phyloP scores from a whole-genome alignment of 2,329 filamentous ascomycete genomes.

The Endoconidiophora laricicola region DNA sequence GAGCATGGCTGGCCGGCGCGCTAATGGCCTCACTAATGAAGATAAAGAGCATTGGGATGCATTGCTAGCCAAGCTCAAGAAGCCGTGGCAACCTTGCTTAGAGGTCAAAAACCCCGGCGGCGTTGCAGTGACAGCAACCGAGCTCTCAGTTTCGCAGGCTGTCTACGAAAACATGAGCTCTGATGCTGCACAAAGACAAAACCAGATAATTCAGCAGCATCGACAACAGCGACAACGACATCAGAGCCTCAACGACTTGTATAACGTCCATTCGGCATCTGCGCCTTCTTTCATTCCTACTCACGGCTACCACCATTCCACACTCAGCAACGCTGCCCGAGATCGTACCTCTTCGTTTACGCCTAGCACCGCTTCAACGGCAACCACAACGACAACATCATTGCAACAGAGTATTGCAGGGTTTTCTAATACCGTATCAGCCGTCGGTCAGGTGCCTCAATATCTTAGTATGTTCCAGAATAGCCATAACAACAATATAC shows the following conservation, averaged over 20 bases:
- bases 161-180: background rate
- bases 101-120: background rate
- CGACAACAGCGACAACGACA: background rate
- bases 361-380: background rate
- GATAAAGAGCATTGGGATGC: constrained; percentile 21
- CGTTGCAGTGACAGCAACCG: background rate
- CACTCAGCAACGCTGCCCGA: background rate
- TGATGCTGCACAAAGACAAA: background rate
- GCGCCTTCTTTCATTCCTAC: constrained; percentile 3
- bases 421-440: constrained; percentile 1
- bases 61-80: constrained; percentile 17
- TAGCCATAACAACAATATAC: background rate
- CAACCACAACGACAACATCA: background rate
- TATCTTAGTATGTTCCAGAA: constrained; percentile 5
- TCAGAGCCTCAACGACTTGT: constrained; percentile 1
- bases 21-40: constrained; percentile 20
- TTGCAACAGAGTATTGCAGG: background rate
- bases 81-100: background rate
- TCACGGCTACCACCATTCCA: background rate
- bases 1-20: constrained; percentile 21
- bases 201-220: background rate
- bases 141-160: background rate
- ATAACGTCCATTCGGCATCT: background rate
- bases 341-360: constrained; percentile 5
- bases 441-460: constrained; percentile 3